Evolutionary conservation across 2,329 filamentous ascomycete species (phyloP), one percentile per base, ranked within the genome.

Genomic region (Sclerotinia minor): DNA sequence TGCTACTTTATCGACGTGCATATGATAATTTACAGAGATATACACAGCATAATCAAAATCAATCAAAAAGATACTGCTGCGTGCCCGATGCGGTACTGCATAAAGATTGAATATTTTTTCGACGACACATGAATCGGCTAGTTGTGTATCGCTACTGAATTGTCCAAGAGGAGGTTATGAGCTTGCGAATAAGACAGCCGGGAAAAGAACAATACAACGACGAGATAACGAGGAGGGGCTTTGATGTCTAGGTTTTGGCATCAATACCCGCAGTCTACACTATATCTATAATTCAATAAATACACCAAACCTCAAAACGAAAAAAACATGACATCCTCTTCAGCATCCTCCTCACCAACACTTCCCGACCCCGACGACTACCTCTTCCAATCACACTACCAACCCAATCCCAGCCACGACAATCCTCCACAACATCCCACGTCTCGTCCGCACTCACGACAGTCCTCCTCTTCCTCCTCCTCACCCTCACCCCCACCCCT

Each of bases 401-500:
- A 49, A 21, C n/a, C 60, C 13, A 29, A 26, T 29, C 24, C 35
- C 11, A 19, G 6, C 3, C 57, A 59, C n/a, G 19, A 2, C 0
- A 29, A 45, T 2, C 15, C n/a, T 26, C 21, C 57, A 7, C 57
- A 44, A 11, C 38, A 3, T 24, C 32, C 38, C 5, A 26, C 38
- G 9, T 24, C 60, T 5, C 47, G 29, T 41, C 60, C 45, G 1
- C 60, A 53, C 24, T 26, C 60, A 15, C 32, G 45, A 2, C 60
- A 9, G 7, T 38, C 32, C 29, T 65, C 63, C 3, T 57, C 63
- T 2, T 65, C 63, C 0, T 65, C 63, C 17, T n/a, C 26, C 38
- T 38, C 44, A n/a, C n/a, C 24, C 35, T 9, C 35, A 35, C 35
- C 7, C 11, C 75, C 75, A 41, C 81, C 78, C 41, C 78, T 81